These are phyloP conservation scores for Cornus controversa DNA, from an alignment of 148 eudicot genomes.

Conservation along the genomic window DNA sequence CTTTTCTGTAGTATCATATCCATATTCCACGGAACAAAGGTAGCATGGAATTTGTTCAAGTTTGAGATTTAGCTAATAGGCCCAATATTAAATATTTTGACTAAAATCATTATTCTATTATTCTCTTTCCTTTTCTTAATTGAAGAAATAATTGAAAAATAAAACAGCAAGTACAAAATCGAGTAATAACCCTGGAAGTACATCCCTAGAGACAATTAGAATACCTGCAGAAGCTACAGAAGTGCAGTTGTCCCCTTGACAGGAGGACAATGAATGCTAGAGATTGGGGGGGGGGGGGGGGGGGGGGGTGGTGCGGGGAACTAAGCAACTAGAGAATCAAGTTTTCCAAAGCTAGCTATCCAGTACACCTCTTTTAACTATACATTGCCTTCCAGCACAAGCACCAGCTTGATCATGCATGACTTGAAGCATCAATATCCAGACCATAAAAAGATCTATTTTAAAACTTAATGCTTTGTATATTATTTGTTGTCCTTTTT, in stretches of 20 bases:
- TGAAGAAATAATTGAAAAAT: too few relatives aligned
- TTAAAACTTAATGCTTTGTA: neutral
- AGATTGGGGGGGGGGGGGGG: too few relatives aligned
- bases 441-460: neutral
- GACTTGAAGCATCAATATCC: neutral
- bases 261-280: too few relatives aligned
- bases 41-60: neutral
- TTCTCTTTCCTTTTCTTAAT: too few relatives aligned
- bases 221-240: too few relatives aligned
- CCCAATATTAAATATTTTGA: neutral
- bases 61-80: neutral
- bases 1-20: neutral
- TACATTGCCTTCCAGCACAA: neutral
- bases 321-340: neutral
- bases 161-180: too few relatives aligned
- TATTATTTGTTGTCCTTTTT: neutral
- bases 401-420: neutral
- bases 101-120: neutral
- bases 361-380: neutral
- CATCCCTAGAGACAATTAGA: too few relatives aligned
- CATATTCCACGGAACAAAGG: neutral
- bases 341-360: neutral
- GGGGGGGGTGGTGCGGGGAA: too few relatives aligned
- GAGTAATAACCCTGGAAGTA: too few relatives aligned
- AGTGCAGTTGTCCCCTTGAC: too few relatives aligned